Percentiles rank a stretch among this genome's conserved stretches.
Evolutionary conservation across 495 filamentous ascomycete species (phyloP).

Genomic region (Parathielavia hyrcaniae): DNA sequence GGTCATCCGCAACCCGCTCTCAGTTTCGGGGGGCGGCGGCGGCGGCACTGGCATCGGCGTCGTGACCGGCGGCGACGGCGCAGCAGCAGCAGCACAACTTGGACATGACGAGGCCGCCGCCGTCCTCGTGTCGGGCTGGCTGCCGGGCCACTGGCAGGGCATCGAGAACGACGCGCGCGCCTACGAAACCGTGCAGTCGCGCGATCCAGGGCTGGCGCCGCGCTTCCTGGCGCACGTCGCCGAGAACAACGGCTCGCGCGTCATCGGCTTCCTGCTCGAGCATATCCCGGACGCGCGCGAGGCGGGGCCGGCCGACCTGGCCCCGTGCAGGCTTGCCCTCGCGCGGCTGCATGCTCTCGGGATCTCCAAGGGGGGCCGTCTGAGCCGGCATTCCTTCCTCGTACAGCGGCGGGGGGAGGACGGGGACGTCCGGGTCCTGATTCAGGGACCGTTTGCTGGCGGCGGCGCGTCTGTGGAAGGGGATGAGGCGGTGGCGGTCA

Average conservation of each 20-base stretch:
- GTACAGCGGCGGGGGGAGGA: slow-evolving; percentile 1
- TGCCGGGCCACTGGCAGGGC: neutral
- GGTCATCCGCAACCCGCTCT: neutral
- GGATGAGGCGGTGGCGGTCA: neutral
- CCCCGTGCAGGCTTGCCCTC: neutral
- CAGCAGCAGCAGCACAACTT: neutral
- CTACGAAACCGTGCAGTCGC: neutral
- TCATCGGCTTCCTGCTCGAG: slow-evolving; percentile 1
- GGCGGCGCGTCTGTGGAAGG: neutral
- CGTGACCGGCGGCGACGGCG: too few species aligned
- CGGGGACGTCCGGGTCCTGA: neutral
- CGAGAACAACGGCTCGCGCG: slow-evolving; percentile 2
- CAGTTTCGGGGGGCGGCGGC: too few species aligned
- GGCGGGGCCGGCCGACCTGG: neutral
- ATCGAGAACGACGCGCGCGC: neutral
- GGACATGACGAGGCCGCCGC: neutral
- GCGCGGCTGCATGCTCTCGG: neutral
- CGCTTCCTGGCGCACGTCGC: neutral
- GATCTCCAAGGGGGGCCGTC: neutral
- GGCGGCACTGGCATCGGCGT: neutral
- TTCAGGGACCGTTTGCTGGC: neutral
- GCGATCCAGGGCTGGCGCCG: neutral
- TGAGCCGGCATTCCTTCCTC: neutral
- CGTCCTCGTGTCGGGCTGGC: neutral
- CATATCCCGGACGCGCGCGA: neutral